phyloP scores from a whole-genome alignment of 805 yeast species.

The Maudiozyma saulgeensis region DNA sequence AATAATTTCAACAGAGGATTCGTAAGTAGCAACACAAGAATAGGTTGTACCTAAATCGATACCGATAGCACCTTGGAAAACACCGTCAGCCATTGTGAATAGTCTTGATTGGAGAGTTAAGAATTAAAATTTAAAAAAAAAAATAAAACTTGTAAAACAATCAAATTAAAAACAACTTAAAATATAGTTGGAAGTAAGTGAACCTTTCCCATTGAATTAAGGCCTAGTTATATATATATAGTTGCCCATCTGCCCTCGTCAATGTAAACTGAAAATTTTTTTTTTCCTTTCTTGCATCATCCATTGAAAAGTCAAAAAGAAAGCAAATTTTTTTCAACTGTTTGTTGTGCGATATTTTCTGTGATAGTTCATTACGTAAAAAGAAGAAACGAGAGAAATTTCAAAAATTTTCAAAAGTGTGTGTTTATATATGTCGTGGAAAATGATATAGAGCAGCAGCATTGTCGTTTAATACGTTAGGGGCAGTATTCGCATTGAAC shows the following conservation, averaged over 20 bases:
- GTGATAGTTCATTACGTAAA: background rate
- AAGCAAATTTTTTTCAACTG: background rate
- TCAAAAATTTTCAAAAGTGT: background rate
- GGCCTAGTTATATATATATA: background rate
- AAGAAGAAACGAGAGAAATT: background rate
- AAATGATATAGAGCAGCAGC: no score
- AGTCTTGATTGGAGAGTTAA: conserved; percentile 10
- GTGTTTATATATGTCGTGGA: no score
- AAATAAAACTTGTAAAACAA: background rate
- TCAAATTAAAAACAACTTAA: background rate
- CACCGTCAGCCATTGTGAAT: conserved; percentile 85
- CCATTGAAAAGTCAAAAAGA: background rate
- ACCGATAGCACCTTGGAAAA: conserved; percentile 99
- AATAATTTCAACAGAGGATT: conserved; percentile 67
- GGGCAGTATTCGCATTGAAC: no score
- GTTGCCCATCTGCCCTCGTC: background rate
- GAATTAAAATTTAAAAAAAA: background rate
- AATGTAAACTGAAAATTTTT: background rate
- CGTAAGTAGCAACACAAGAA: conserved; percentile 75
- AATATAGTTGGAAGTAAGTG: no score
- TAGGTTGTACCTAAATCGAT: conserved; percentile 91
- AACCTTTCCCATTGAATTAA: background rate
- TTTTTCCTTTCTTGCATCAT: background rate
- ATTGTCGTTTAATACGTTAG: no score
- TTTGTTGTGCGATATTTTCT: background rate